Base-by-base conservation (phyloP, 2,329 filamentous ascomycete genomes). In the Exophiala bonariae region DNA sequence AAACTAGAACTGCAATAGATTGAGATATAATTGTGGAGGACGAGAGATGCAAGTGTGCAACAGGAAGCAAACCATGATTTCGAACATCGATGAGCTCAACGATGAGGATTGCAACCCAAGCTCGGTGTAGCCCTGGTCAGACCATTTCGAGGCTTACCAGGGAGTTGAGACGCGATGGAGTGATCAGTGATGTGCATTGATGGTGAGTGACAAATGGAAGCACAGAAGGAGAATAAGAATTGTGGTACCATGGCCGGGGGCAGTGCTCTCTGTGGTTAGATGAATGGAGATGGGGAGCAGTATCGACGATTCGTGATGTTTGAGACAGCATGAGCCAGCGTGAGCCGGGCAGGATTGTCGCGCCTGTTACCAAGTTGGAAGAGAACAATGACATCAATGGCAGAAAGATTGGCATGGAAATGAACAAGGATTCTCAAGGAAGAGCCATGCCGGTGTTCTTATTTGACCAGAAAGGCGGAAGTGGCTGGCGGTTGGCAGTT, bases 281-380 rank as follows among this genome's bases (percentile, higher is more conserved):
- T 31, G 9, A n/a, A 34, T 34, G 32, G n/a, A 7, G 32, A 34
- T 34, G 32, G n/a, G 14, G n/a, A 14, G 32, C 17, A 7, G 10
- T 37, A 37, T 37, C 35, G 35, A 19, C 35, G 35, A 37, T 37
- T 37, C 14, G 53, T 60, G 3, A 64, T 67, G 13, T 50, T 44
- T 1, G 61, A 54, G 1, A 57, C 52, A 17, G 69, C 41, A 1
- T 38, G 42, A 20, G 47, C 32, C 34, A 31, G 9, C 28, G 8
- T 9, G 28, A 34, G 32, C 13, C 32, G 14, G 13, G n/a, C 13
- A 18, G 17, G 32, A 18, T 34, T 34, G 32, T 7, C 32, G 14
- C 6, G 6, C 6, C 6, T 14, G 32, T 14, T 34, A 14, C 13
- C 17, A 14, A 37, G 35, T 37, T 18, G 35, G 18, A 7, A 4